phyloP scores from a whole-genome alignment of 2,329 filamentous ascomycete species.

The Fusarium sp. region DNA sequence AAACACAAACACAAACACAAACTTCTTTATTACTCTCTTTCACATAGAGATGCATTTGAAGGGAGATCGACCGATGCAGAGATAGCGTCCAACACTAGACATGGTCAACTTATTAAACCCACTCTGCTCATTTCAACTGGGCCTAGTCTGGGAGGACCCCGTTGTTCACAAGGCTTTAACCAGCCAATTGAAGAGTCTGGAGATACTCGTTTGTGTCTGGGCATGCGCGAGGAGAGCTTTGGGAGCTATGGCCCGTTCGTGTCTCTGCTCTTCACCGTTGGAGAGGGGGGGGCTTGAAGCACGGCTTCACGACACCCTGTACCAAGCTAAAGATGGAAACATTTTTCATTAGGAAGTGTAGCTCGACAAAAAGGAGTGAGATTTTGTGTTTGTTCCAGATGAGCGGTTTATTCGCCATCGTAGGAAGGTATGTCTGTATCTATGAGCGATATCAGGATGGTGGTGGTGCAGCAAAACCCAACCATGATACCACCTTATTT shows the following conservation, averaged over 20 bases:
- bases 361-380: too few relatives aligned
- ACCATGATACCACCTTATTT: conserved; percentile 27
- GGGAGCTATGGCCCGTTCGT: conserved; percentile 31
- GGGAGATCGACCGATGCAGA: conserved; percentile 38
- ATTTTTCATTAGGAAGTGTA: neutral
- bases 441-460: conserved; percentile 40
- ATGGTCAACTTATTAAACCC: conserved; percentile 33
- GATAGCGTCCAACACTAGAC: conserved; percentile 38
- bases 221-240: neutral
- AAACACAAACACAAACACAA: conserved; percentile 8
- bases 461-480: conserved; percentile 18
- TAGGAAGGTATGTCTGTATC: neutral
- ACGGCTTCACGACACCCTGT: conserved; percentile 9
- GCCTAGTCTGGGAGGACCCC: conserved; percentile 20
- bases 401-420: conserved; percentile 15
- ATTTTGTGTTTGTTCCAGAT: neutral
- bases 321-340: conserved; percentile 4
- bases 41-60: conserved; percentile 7
- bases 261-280: conserved; percentile 15
- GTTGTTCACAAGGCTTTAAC: conserved; percentile 5
- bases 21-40: neutral
- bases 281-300: conserved; percentile 24
- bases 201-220: conserved; percentile 27
- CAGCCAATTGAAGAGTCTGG: conserved; percentile 39
- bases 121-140: conserved; percentile 48